Evolutionary conservation across 2,329 filamentous ascomycete species (phyloP).

Genomic region (Leptographium wingfieldii): DNA sequence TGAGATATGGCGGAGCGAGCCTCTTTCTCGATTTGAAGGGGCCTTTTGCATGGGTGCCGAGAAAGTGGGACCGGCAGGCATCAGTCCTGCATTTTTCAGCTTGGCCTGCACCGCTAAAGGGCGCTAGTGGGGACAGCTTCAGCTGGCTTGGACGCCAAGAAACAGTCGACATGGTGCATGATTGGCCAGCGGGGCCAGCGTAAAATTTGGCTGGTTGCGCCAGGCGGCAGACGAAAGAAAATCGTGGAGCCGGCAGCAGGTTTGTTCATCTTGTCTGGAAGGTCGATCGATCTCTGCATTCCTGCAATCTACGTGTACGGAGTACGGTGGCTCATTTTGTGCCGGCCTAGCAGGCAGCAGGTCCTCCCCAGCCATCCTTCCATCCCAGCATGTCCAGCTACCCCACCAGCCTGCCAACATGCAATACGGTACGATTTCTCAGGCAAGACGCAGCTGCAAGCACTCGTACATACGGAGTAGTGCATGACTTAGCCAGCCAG

Average conservation of each 20-base stretch:
- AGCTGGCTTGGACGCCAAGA: constrained; percentile 8
- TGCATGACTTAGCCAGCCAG: not conserved
- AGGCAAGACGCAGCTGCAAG: not conserved
- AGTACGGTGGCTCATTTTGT: not conserved
- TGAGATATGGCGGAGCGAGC: too few relatives aligned
- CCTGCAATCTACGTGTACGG: not conserved
- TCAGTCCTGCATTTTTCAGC: constrained; percentile 5
- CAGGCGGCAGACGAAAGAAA: not conserved
- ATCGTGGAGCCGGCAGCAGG: not conserved
- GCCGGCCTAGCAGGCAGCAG: not conserved
- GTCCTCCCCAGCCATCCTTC: not conserved
- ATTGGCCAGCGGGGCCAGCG: constrained; percentile 3
- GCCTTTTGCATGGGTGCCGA: constrained; percentile 1
- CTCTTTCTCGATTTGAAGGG: not conserved
- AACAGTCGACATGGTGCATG: not conserved
- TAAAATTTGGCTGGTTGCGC: not conserved
- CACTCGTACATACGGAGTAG: not conserved
- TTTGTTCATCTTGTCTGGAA: not conserved
- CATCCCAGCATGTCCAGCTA: not conserved
- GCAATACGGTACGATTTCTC: not conserved
- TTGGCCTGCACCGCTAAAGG: constrained; percentile 5
- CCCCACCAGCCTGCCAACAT: not conserved
- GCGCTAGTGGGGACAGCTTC: constrained; percentile 7
- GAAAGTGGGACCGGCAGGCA: constrained; percentile 3
- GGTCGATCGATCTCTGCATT: not conserved